Evolutionary conservation across 1,284 basidiomycete species (phyloP), one percentile per base, ranked within the genome.

Genomic region (Moesziomyces sp.): DNA sequence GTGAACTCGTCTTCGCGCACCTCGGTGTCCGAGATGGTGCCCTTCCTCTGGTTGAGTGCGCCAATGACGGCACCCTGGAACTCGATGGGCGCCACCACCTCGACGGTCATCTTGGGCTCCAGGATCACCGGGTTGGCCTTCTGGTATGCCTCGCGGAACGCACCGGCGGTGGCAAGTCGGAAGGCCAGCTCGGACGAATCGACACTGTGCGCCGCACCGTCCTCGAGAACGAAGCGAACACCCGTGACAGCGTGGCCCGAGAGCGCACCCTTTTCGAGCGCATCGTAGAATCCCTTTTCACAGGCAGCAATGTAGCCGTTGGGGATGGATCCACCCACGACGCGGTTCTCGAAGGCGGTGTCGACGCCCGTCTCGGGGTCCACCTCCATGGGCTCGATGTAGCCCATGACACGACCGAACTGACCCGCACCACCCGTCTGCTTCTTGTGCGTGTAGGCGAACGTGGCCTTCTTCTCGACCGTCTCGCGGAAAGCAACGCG

Each of bases 51-150:
- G 85, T 97, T 99, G 80, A 99, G 87, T 16, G 93, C 93, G 47
- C 96, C 95, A 79, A 99, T 97, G 55, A 99, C 96, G 46, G 89
- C 88, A 88, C 95, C 96, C 85, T 99, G 97, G 89, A 97, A 99
- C 84, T 99, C 97, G 43, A 90, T 88, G 2, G 97, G 97, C 0
- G 96, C 95, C 46, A 97, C 91, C 23, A 99, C 93, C 84, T 99
- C 97, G 51, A 99, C 97, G 16, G 90, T 93, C 97, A 99, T 99
- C 85, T 97, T 92, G 23, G 97, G 97, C 84, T 99, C 97, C 42
- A 99, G 87, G 62, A 99, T 92, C 59, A 93, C 90, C 0, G 93
- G 91, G 47, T 87, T 87, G 23, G 93, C 91, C 70, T 89, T 89
- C 70, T 87, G 87, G 87, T 92, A 98, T 2, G 91, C 91, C 81